These are phyloP conservation scores for Pseudofabraea citricarpa DNA, from an alignment of 2,329 filamentous ascomycete species.

Conservation along the genomic window DNA sequence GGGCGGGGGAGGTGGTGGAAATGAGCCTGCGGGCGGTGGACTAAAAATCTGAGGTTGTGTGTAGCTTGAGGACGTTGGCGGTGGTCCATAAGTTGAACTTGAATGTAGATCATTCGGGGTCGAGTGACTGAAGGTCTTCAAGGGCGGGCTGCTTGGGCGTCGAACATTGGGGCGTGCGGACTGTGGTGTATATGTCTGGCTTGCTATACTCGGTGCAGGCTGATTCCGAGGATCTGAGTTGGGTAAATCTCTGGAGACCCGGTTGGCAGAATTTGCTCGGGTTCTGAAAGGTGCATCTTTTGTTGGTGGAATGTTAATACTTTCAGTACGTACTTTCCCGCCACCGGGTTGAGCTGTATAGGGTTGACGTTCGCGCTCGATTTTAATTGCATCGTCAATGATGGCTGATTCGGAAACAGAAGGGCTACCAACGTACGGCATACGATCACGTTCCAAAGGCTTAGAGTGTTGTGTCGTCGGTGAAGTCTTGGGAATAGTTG, in stretches of 20 bases:
- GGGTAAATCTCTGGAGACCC: constrained; percentile 2
- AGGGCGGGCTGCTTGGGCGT: background rate
- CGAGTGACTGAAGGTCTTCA: background rate
- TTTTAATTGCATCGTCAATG: constrained; percentile 41
- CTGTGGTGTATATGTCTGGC: constrained; percentile 1
- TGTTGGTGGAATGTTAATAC: constrained; percentile 11
- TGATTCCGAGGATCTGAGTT: constrained; percentile 8
- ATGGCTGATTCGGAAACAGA: constrained; percentile 32
- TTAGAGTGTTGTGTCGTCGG: constrained; percentile 15
- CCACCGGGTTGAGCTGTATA: constrained; percentile 54
- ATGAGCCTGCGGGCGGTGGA: background rate
- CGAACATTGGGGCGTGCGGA: background rate
- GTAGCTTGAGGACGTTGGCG: background rate
- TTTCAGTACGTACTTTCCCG: constrained; percentile 50
- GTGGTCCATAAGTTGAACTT: background rate
- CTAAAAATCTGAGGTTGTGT: background rate
- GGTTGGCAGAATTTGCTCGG: constrained; percentile 22
- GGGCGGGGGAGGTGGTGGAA: constrained; percentile 3
- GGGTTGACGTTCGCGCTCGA: constrained; percentile 63
- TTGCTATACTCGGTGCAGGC: constrained; percentile 10
- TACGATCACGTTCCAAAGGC: constrained; percentile 31
- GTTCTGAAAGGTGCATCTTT: constrained; percentile 3
- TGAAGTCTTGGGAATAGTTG: constrained; percentile 17
- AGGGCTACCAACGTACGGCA: constrained; percentile 30
- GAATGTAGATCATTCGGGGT: constrained; percentile 1